These are phyloP conservation scores for Aspergillus pseudotamarii DNA, from an alignment of 2,329 filamentous ascomycete species.

Conservation along the genomic window DNA sequence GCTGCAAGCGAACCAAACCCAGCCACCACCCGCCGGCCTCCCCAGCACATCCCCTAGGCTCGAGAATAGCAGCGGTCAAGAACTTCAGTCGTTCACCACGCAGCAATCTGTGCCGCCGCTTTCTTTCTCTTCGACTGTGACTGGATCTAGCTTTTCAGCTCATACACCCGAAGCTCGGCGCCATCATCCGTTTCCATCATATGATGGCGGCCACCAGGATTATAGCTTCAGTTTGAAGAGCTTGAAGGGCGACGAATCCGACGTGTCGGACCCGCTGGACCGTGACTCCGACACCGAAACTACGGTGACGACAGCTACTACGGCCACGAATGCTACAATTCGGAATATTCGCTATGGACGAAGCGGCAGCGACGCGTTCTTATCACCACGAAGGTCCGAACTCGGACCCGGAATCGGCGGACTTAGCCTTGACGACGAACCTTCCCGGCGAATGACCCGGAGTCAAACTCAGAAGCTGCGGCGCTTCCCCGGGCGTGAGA, in stretches of 20 bases:
- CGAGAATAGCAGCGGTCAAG: conserved; percentile 16
- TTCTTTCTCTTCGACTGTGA: conserved; percentile 34
- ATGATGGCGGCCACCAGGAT: conserved; percentile 23
- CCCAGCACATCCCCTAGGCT: conserved; percentile 12
- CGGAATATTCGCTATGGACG: conserved; percentile 41
- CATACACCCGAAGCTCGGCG: conserved; percentile 29
- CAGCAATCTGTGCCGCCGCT: conserved; percentile 28
- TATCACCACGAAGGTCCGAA: conserved; percentile 34
- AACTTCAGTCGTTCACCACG: conserved; percentile 25
- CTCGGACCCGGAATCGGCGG: conserved; percentile 37
- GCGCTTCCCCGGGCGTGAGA: conserved; percentile 18
- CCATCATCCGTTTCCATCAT: conserved; percentile 24
- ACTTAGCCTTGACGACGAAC: conserved; percentile 38
- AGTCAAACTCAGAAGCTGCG: conserved; percentile 36
- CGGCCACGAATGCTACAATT: conserved; percentile 36
- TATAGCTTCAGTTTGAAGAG: conserved; percentile 38
- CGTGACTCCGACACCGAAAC: conserved; percentile 42
- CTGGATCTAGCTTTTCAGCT: conserved; percentile 31
- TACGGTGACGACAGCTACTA: conserved; percentile 36
- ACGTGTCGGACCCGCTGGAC: conserved; percentile 33
- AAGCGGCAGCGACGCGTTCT: conserved; percentile 23
- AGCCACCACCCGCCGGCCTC: conserved; percentile 3
- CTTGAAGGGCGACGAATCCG: conserved; percentile 35
- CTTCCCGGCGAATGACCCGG: conserved; percentile 37
- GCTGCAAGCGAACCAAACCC: conserved; percentile 10